Percentiles rank a stretch among this genome's conserved stretches.
phyloP scores from a whole-genome alignment of 179 eudicot genomes.

The Camellia oleifera region DNA sequence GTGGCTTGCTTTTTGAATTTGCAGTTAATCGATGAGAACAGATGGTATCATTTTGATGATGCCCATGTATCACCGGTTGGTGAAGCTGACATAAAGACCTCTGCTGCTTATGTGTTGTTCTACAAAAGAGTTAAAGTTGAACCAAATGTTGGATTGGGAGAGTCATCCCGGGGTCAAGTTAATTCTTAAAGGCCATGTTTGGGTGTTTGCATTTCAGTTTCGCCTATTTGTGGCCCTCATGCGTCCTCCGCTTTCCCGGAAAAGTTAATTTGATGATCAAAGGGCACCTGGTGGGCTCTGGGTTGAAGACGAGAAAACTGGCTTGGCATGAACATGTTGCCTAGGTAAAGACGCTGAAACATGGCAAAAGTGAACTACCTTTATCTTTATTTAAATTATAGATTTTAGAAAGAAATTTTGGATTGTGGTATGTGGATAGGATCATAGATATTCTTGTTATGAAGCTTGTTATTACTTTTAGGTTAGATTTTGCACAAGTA shows the following conservation, averaged over 20 bases:
- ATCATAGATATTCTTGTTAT: background rate
- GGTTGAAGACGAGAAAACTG: background rate
- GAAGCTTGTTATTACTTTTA: background rate
- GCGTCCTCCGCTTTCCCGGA: background rate
- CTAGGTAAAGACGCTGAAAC: background rate
- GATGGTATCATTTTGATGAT: constrained; percentile 97
- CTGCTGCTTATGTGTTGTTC: constrained; percentile 94
- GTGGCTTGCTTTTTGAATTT: constrained; percentile 17
- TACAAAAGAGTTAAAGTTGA: constrained; percentile 62
- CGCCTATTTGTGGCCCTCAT: background rate
- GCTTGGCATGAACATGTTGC: background rate
- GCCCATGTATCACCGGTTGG: constrained; percentile 67
- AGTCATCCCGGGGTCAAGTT: constrained; percentile 30
- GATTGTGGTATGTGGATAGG: background rate
- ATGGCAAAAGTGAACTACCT: background rate
- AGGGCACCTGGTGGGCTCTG: background rate
- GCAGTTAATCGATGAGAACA: constrained; percentile 85
- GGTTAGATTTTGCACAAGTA: background rate
- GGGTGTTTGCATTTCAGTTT: background rate
- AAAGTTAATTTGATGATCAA: background rate
- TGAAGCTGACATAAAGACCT: constrained; percentile 74
- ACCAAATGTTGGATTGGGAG: constrained; percentile 25
- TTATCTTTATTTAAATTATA: background rate
- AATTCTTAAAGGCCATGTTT: background rate
- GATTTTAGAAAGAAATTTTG: background rate